Evolutionary conservation across 2,329 filamentous ascomycete species (phyloP), one percentile per base, ranked within the genome.

Genomic region (Podosphaera aphanis): DNA sequence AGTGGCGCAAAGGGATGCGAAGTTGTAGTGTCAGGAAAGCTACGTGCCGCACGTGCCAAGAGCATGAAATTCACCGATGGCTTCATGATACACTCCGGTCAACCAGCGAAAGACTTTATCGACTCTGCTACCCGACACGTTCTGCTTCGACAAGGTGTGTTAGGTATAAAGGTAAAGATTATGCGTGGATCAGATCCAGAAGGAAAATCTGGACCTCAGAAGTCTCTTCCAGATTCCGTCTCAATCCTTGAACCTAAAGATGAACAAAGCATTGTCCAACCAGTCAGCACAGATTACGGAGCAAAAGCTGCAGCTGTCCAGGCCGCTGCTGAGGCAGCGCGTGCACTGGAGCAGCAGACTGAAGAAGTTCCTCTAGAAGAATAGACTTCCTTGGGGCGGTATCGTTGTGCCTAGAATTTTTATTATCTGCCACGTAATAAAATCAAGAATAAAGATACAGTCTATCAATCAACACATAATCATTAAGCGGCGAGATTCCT

Each of bases 111-210:
- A 72, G 90, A 98, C 73, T 98, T 98, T 74, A 98, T 98, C 67
- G 90, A 98, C 76, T 76, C 71, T 62, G 92, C 92, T 60, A 95
- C 90, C 63, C 90, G 90, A 62, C 90, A 98, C 83, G 90, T 98
- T 62, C 85, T 98, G 58, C 86, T 98, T 68, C 83, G 92, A 71
- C 90, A 98, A 76, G 90, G 90, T 83, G 90, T 98, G 57, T 75
- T 98, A 57, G 90, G 90, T 73, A 98, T 98, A 74, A 98, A 98
- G 79, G 90, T 98, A 70, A 98, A 98, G 86, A 98, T 98, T 73
- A 98, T 98, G 90, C 86, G 92, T 67, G 90, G 90, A 65, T 90
- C 84, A 60, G 90, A 98, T 74, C 90, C 90, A 66, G 85, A 95
- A 71, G 90, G 90, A 79, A 98, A 98, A 80, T 78, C 84, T 62